Conservation (phyloP, 2,329 filamentous ascomycete genomes). For the Sporothrix mexicana region DNA sequence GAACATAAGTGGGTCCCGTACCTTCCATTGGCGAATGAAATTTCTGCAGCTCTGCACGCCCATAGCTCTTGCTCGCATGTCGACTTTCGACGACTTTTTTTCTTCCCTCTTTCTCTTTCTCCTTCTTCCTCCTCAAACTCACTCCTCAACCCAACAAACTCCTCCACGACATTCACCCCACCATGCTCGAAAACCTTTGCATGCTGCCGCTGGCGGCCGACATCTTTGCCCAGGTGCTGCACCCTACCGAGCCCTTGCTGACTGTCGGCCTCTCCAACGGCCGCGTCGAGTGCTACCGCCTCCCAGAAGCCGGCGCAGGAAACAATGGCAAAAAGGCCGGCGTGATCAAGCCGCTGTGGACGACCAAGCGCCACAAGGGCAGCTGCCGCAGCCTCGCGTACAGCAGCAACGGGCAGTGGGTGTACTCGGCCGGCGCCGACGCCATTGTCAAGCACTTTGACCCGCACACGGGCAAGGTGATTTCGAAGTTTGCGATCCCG, state of each 20-base stretch:
- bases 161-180: not conserved
- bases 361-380: slow-evolving; percentile 87
- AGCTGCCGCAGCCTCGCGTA: slow-evolving; percentile 86
- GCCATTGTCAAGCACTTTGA: slow-evolving; percentile 61
- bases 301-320: slow-evolving; percentile 62
- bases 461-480: slow-evolving; percentile 67
- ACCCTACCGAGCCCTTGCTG: slow-evolving; percentile 82
- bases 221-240: slow-evolving; percentile 85
- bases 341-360: slow-evolving; percentile 83
- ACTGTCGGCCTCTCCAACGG: slow-evolving; percentile 85
- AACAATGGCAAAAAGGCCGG: slow-evolving; percentile 71
- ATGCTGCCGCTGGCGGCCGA: slow-evolving; percentile 84
- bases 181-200: slow-evolving; percentile 91
- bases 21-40: slow-evolving; percentile 28
- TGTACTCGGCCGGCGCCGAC: slow-evolving; percentile 67
- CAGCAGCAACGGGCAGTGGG: slow-evolving; percentile 73
- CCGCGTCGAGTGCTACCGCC: slow-evolving; percentile 81
- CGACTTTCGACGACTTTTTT: not conserved
- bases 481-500: slow-evolving; percentile 82
- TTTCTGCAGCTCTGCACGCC: slow-evolving; percentile 15
- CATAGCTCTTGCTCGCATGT: slow-evolving; percentile 5
- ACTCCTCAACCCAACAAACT: not conserved
- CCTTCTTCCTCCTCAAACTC: no score
- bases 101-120: not conserved
- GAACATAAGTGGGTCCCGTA: not conserved